Evolutionary conservation across 2,329 filamentous ascomycete genomes (phyloP), one percentile per base, ranked within the genome.

Genomic region (Xylaria sp.): DNA sequence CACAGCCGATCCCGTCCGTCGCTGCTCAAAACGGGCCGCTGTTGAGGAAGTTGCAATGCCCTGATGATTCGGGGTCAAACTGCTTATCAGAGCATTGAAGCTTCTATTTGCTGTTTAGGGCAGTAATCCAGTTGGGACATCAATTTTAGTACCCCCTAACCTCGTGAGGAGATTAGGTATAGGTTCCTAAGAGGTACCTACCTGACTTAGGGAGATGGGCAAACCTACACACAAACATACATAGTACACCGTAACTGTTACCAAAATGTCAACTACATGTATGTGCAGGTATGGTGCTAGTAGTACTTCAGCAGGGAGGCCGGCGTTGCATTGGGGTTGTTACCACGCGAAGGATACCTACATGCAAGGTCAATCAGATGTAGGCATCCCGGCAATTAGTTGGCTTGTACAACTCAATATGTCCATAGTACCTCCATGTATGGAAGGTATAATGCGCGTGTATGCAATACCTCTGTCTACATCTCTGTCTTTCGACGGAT

Each of bases 1-100:
- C 13, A 55, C 60, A 20, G 60, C 56, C 46, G 39, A 46, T 58
- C 23, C 56, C 56, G 56, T 46, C 39, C 23, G 54, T 44, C 18
- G 1, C 28, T 50, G 41, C 28, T 39, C 51, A 57, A 39, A 23
- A 8, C n/a, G 51, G 44, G 28, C 41, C 54, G 57, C 7, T 15
- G 23, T 10, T 23, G 25, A 63, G 52, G 48, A 28, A 54, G 51
- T 50, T 37, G 5, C 41, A 65, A 37, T 48, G 32, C 61, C 55
- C 41, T 57, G 60, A 39, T 32, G 52, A 25, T 37, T 62, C 28
- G 37, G 34, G 39, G 20, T 15, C n/a, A 52, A 52, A 28, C 54
- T 58, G 52, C 39, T 37, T 51, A 50, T 41, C 28, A 34, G 32
- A 20, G 63, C 34, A 8, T n/a, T 18, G 41, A 13, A 44, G 39